Conservation (phyloP, 192 early-diverging fungal genomes). For the Umbelopsis sp. region DNA sequence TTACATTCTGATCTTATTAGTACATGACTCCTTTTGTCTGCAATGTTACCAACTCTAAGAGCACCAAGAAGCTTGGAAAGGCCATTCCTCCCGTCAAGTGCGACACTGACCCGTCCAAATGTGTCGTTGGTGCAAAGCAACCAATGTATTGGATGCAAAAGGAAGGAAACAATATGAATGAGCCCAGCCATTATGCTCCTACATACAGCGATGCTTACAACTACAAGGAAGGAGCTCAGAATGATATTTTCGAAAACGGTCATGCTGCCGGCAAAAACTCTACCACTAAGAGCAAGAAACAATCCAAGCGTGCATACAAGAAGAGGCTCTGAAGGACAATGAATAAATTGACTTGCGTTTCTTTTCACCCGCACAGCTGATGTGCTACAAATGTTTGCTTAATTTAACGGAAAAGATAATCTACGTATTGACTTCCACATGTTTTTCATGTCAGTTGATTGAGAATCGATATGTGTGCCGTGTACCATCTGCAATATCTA, state of each 20-base stretch:
- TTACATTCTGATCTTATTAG: not conserved
- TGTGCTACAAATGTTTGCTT: no score
- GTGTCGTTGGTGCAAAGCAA: slow-evolving; percentile 10
- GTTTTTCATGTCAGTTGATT: no score
- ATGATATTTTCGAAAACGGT: not conserved
- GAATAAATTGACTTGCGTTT: no score
- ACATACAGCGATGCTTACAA: slow-evolving; percentile 10
- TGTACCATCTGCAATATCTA: no score
- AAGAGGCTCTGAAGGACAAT: no score
- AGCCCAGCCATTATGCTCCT: not conserved
- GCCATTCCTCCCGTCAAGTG: slow-evolving; percentile 12
- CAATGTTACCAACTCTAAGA: not conserved
- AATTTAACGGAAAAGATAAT: no score
- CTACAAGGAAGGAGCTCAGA: slow-evolving; percentile 10
- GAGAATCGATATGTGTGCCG: no score
- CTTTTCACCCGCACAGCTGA: no score
- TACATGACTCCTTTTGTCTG: slow-evolving; percentile 19
- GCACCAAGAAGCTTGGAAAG: slow-evolving; percentile 3
- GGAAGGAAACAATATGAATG: slow-evolving; percentile 5
- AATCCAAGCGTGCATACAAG: no score
- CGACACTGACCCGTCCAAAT: slow-evolving; percentile 5
- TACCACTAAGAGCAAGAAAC: not conserved
- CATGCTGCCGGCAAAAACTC: not conserved
- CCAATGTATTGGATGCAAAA: slow-evolving; percentile 9
- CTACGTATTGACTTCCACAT: no score